A percentile compares a stretch with the other conserved stretches of the same genome.
These are phyloP conservation scores for Aspergillus ochraceoroseus DNA, from an alignment of 2,329 filamentous ascomycete species.

Conservation along the genomic window DNA sequence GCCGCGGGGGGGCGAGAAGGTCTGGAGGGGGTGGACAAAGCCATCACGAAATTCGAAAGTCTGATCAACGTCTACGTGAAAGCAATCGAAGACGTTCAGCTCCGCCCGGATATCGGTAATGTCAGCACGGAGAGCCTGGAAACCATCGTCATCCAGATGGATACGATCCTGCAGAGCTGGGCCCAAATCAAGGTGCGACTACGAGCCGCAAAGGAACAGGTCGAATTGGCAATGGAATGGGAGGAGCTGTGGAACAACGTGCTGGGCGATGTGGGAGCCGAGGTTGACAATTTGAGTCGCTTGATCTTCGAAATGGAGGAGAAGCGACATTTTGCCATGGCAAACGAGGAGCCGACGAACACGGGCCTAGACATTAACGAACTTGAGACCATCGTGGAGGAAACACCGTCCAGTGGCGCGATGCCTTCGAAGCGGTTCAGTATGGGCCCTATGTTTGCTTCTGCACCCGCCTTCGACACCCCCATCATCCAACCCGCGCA, in stretches of 20 bases:
- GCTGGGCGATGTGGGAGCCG: conserved; percentile 84
- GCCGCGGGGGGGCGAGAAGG: conserved; percentile 68
- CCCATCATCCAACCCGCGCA: conserved; percentile 51
- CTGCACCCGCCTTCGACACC: conserved; percentile 38
- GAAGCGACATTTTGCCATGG: conserved; percentile 71
- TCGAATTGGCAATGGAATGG: conserved; percentile 98
- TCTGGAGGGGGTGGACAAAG: conserved; percentile 55
- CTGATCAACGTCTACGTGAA: conserved; percentile 88
- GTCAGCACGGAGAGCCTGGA: conserved; percentile 69
- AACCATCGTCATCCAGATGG: conserved; percentile 80
- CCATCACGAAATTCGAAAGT: conserved; percentile 78
- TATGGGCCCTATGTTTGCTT: conserved; percentile 57
- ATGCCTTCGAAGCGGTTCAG: conserved; percentile 60
- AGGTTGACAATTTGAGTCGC: conserved; percentile 72
- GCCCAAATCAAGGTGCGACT: conserved; percentile 71
- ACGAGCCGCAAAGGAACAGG: conserved; percentile 76
- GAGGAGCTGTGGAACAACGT: conserved; percentile 94
- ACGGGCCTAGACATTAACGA: conserved; percentile 73
- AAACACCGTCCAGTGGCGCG: conserved; percentile 60
- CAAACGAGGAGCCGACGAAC: conserved; percentile 54
- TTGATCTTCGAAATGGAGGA: conserved; percentile 98
- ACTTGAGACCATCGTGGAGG: conserved; percentile 88
- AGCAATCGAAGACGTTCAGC: conserved; percentile 88
- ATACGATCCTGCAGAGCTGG: conserved; percentile 80
- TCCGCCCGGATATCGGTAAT: conserved; percentile 66